These are phyloP conservation scores for Quercus gilva DNA, from an alignment of 306 rosid species.

Conservation along the genomic window DNA sequence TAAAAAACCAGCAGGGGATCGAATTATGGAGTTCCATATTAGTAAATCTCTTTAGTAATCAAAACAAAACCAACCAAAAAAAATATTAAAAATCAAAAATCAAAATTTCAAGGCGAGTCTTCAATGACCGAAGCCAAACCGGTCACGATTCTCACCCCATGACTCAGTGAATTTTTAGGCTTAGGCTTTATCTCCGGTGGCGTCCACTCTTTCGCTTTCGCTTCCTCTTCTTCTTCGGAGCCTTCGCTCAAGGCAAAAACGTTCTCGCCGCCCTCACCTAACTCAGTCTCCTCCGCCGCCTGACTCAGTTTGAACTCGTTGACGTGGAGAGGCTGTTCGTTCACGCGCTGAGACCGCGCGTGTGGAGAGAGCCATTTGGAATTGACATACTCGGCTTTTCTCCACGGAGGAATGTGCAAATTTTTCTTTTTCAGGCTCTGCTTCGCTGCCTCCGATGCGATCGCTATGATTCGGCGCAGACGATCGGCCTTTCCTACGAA, in stretches of 20 bases:
- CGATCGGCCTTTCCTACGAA: conserved; percentile 69
- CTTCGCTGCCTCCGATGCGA: conserved; percentile 74
- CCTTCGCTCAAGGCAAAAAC: conserved; percentile 20
- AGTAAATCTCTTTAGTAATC: conserved; percentile 19
- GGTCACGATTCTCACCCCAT: conserved; percentile 45
- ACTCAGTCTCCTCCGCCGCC: conserved; percentile 10
- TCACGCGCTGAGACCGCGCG: conserved; percentile 24
- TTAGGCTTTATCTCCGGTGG: conserved; percentile 49
- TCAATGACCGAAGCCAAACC: conserved; percentile 62
- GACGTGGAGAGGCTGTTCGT: not conserved
- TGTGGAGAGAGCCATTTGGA: conserved; percentile 73
- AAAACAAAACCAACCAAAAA: not conserved
- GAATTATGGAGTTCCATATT: conserved; percentile 18
- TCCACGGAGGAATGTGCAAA: conserved; percentile 82
- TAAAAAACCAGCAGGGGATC: conserved; percentile 55
- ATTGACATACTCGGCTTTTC: conserved; percentile 61
- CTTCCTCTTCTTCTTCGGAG: conserved; percentile 19
- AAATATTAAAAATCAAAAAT: not conserved
- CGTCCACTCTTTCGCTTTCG: conserved; percentile 38
- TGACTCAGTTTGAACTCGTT: conserved; percentile 5
- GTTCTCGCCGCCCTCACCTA: not conserved
- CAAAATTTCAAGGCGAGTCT: conserved; percentile 54
- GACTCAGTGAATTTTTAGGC: too few relatives aligned
- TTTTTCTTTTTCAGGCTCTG: conserved; percentile 80
- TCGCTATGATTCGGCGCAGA: conserved; percentile 46